phyloP scores from a whole-genome alignment of 2,329 filamentous ascomycete genomes.

The Fusarium nisikadoi region DNA sequence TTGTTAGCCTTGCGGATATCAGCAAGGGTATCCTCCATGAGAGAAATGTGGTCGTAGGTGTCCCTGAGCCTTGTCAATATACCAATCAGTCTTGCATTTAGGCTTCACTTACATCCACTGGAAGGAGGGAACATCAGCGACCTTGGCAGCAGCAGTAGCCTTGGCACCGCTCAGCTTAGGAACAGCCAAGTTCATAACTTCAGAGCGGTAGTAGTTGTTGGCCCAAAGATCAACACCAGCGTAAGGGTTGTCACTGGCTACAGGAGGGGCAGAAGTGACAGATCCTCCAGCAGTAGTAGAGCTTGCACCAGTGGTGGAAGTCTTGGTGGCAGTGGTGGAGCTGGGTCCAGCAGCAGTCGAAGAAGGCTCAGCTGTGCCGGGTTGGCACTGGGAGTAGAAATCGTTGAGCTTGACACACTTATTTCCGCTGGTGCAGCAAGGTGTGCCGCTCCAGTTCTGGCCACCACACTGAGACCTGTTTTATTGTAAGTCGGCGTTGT shows the following conservation, averaged over 20 bases:
- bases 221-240: constrained; percentile 61
- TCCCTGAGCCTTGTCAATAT: constrained; percentile 52
- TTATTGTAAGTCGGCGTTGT: background rate
- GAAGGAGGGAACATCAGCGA: constrained; percentile 64
- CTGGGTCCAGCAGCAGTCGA: constrained; percentile 18
- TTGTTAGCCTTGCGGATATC: constrained; percentile 54
- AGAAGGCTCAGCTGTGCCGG: constrained; percentile 28
- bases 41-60: constrained; percentile 59
- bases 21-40: constrained; percentile 58
- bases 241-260: constrained; percentile 64
- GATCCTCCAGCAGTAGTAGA: constrained; percentile 30
- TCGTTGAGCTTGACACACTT: constrained; percentile 42
- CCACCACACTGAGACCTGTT: constrained; percentile 57
- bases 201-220: constrained; percentile 66
- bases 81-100: fast-evolving
- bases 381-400: constrained; percentile 39
- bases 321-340: constrained; percentile 21
- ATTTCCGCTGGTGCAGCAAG: constrained; percentile 52
- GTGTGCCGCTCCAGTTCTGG: constrained; percentile 56
- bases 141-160: constrained; percentile 62
- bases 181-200: constrained; percentile 66
- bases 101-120: constrained; percentile 58
- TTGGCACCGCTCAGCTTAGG: constrained; percentile 68
- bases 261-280: constrained; percentile 41
- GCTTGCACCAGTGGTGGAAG: constrained; percentile 5